Conservation (phyloP, 768 basidiomycete genomes). For the Coprinopsis strossmayeri region DNA sequence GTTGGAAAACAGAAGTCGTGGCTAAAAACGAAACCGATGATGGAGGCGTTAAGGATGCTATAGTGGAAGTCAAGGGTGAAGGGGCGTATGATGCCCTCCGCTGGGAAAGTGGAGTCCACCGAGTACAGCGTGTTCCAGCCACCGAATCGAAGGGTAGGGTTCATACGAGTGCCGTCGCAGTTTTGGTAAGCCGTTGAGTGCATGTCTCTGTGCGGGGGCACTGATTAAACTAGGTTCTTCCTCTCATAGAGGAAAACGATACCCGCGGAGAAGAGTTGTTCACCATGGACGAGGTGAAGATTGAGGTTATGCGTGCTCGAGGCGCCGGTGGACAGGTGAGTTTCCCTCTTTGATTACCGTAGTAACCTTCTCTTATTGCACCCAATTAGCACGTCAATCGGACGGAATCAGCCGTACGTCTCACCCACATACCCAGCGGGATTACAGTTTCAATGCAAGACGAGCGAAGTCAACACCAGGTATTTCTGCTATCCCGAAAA, state of each 20-base stretch:
- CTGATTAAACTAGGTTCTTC: slow-evolving; percentile 62
- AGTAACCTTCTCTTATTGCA: slow-evolving; percentile 3
- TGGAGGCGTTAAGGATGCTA: slow-evolving; percentile 73
- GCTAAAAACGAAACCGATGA: slow-evolving; percentile 49
- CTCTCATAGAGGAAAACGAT: slow-evolving; percentile 64
- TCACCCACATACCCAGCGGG: slow-evolving; percentile 90
- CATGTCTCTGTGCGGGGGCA: not conserved
- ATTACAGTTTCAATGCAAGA: slow-evolving; percentile 98
- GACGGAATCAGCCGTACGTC: slow-evolving; percentile 94
- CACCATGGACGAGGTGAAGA: slow-evolving; percentile 75
- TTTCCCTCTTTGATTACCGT: not conserved
- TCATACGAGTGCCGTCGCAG: slow-evolving; percentile 87
- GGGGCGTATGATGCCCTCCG: slow-evolving; percentile 74
- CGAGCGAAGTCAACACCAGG: slow-evolving; percentile 92
- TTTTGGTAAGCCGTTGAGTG: slow-evolving; percentile 48
- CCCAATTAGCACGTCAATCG: slow-evolving; percentile 84
- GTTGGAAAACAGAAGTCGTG: slow-evolving; percentile 59
- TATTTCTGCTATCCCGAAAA: slow-evolving; percentile 26
- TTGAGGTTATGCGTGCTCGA: slow-evolving; percentile 95
- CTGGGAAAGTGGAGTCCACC: slow-evolving; percentile 94
- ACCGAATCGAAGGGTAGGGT: slow-evolving; percentile 85
- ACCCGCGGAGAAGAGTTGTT: slow-evolving; percentile 58
- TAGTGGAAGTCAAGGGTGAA: slow-evolving; percentile 71
- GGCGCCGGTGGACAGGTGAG: slow-evolving; percentile 93
- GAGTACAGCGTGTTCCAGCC: slow-evolving; percentile 89